phyloP scores from a whole-genome alignment of 1,284 basidiomycete species.

The Grifola frondosa region DNA sequence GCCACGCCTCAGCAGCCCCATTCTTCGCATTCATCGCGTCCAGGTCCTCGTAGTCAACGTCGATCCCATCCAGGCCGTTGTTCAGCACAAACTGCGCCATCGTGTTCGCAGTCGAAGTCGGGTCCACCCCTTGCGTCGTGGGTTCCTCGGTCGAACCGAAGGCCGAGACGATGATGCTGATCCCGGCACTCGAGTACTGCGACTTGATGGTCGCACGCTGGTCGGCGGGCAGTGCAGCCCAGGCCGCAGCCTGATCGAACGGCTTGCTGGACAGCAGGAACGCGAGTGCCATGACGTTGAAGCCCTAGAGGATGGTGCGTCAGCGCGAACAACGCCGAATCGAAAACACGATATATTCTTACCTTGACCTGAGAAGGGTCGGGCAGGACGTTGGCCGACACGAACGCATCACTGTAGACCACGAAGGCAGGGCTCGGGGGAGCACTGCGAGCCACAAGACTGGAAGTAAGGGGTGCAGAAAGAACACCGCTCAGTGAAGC shows the following conservation, averaged over 20 bases:
- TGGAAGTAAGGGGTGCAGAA: slow-evolving; percentile 2
- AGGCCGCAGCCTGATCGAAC: slow-evolving; percentile 9
- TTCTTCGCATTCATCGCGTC: slow-evolving; percentile 38
- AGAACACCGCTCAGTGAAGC: slow-evolving; percentile 2
- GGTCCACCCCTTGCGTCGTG: slow-evolving; percentile 41
- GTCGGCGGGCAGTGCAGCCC: slow-evolving; percentile 5
- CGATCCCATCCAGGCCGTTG: slow-evolving; percentile 50
- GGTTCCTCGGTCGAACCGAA: slow-evolving; percentile 54
- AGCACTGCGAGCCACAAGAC: not conserved
- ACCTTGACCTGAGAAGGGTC: slow-evolving; percentile 13
- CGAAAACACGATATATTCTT: too few species aligned
- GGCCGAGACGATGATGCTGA: slow-evolving; percentile 47
- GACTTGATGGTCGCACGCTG: slow-evolving; percentile 37
- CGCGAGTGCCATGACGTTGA: slow-evolving; percentile 15
- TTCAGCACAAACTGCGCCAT: slow-evolving; percentile 40
- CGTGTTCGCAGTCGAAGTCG: slow-evolving; percentile 40
- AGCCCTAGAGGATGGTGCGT: too few species aligned
- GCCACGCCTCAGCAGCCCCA: slow-evolving; percentile 40
- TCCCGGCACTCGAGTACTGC: slow-evolving; percentile 44
- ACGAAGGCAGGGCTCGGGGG: slow-evolving; percentile 6
- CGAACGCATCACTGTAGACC: slow-evolving; percentile 3
- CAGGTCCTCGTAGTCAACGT: slow-evolving; percentile 58
- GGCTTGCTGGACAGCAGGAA: slow-evolving; percentile 12
- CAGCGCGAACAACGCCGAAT: too few species aligned
- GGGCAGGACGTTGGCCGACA: slow-evolving; percentile 7